Percentiles rank a stretch among this genome's conserved stretches.
Conservation (phyloP, 805 yeast species). For the Kuraishia capsulata region DNA sequence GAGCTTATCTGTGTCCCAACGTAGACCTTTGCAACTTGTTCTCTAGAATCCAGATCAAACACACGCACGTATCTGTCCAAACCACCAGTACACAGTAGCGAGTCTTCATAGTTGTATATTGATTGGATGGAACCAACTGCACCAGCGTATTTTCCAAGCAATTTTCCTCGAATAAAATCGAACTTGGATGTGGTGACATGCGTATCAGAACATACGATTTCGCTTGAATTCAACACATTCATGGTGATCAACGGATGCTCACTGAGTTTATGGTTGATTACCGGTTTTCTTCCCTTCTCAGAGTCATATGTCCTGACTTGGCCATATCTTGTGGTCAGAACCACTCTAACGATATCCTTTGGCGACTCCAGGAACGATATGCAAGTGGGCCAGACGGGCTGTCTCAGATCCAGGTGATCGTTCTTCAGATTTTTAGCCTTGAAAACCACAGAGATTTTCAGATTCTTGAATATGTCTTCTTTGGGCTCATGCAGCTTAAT, state of each 20-base stretch:
- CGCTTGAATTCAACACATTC: slow-evolving; percentile 25
- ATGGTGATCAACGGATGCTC: slow-evolving; percentile 44
- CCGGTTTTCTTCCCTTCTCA: slow-evolving; percentile 58
- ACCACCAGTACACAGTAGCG: slow-evolving; percentile 67
- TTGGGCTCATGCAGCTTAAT: slow-evolving; percentile 19
- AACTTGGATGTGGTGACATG: slow-evolving; percentile 48
- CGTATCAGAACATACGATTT: slow-evolving; percentile 63
- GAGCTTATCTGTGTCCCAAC: slow-evolving; percentile 62
- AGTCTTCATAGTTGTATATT: slow-evolving; percentile 21
- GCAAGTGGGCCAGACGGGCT: slow-evolving; percentile 70
- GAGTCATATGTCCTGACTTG: slow-evolving; percentile 71
- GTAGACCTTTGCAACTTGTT: slow-evolving; percentile 61
- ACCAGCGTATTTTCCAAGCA: slow-evolving; percentile 68
- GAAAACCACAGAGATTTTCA: slow-evolving; percentile 33
- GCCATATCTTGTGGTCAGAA: slow-evolving; percentile 68
- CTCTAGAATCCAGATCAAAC: slow-evolving; percentile 52
- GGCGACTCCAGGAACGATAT: slow-evolving; percentile 36
- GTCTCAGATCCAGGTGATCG: slow-evolving; percentile 68
- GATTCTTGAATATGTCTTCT: slow-evolving; percentile 10
- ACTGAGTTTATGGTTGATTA: slow-evolving; percentile 41
- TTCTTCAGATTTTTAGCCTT: slow-evolving; percentile 78
- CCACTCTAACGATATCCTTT: slow-evolving; percentile 35
- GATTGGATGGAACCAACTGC: slow-evolving; percentile 64
- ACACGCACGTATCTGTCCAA: slow-evolving; percentile 81
- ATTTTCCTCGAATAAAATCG: slow-evolving; percentile 37